Evolutionary conservation across 2,329 filamentous ascomycete species (phyloP).

Genomic region (Eutypella sp.): DNA sequence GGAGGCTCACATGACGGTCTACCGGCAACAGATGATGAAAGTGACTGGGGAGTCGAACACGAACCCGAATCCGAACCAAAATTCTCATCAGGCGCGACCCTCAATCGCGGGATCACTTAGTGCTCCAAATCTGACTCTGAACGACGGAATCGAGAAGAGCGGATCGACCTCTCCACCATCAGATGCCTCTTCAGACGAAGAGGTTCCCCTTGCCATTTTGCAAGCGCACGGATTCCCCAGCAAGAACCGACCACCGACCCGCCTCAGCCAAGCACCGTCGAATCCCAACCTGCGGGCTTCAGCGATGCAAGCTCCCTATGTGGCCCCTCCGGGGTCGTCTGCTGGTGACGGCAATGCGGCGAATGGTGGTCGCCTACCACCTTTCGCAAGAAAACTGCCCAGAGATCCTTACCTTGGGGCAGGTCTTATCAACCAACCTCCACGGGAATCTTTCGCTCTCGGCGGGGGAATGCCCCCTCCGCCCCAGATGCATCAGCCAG

Average conservation of each 20-base stretch:
- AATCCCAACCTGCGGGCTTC: slow-evolving; percentile 66
- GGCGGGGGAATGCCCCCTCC: slow-evolving; percentile 49
- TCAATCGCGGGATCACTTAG: no score
- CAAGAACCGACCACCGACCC: slow-evolving; percentile 69
- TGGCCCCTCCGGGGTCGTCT: slow-evolving; percentile 51
- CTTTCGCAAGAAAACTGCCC: slow-evolving; percentile 77
- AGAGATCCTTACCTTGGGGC: slow-evolving; percentile 82
- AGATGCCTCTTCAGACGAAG: slow-evolving; percentile 72
- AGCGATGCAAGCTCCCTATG: slow-evolving; percentile 37
- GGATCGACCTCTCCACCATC: slow-evolving; percentile 33
- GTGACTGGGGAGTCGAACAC: slow-evolving; percentile 69
- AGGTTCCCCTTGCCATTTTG: slow-evolving; percentile 79
- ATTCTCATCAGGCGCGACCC: no score
- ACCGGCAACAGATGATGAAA: slow-evolving; percentile 95
- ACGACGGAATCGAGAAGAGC: slow-evolving; percentile 26
- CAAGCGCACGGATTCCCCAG: slow-evolving; percentile 84
- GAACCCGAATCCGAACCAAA: no score
- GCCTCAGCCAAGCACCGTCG: slow-evolving; percentile 59
- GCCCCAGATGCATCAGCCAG: slow-evolving; percentile 48
- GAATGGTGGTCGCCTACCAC: slow-evolving; percentile 56
- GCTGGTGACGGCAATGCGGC: slow-evolving; percentile 42
- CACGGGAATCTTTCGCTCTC: slow-evolving; percentile 71
- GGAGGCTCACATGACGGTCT: slow-evolving; percentile 83
- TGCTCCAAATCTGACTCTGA: slow-evolving; percentile 52
- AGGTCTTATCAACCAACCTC: slow-evolving; percentile 64